Evolutionary conservation across 352 stramenopile genomes (phyloP).

Genomic region (Phytophthora foliorum): DNA sequence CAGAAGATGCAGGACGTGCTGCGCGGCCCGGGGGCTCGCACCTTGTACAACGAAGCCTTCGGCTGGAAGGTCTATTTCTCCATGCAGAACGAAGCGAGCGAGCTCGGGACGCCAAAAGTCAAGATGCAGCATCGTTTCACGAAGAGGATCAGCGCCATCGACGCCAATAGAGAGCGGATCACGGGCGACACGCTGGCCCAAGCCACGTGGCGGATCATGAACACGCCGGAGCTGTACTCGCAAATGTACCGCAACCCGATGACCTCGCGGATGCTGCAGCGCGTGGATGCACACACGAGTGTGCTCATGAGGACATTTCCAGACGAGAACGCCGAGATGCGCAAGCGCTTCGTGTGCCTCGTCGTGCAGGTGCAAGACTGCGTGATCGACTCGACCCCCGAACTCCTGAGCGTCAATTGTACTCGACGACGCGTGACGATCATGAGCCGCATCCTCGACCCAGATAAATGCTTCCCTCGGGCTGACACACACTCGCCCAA

Average conservation of each 20-base stretch:
- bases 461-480: slow-evolving; percentile 39
- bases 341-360: slow-evolving; percentile 41
- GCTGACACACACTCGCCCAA: slow-evolving; percentile 20
- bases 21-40: slow-evolving; percentile 25
- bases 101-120: slow-evolving; percentile 5
- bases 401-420: slow-evolving; percentile 11
- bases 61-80: slow-evolving; percentile 46
- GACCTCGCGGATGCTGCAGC: slow-evolving; percentile 52
- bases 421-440: slow-evolving; percentile 40
- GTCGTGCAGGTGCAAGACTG: slow-evolving; percentile 44
- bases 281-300: slow-evolving; percentile 47
- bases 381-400: slow-evolving; percentile 28
- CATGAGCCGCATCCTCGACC: slow-evolving; percentile 39
- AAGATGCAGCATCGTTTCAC: slow-evolving; percentile 50
- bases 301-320: slow-evolving; percentile 55
- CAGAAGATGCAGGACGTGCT: slow-evolving; percentile 37
- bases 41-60: slow-evolving; percentile 42
- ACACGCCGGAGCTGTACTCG: slow-evolving; percentile 46
- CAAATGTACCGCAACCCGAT: slow-evolving; percentile 51
- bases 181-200: slow-evolving; percentile 45
- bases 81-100: slow-evolving; percentile 22
- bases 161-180: slow-evolving; percentile 31
- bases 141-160: slow-evolving; percentile 41
- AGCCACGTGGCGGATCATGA: slow-evolving; percentile 50
- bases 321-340: slow-evolving; percentile 46